Evolutionary conservation across 23 red algal species (phyloP), one percentile per base, ranked within the genome.

Genomic region (Pyropia haitanensis): DNA sequence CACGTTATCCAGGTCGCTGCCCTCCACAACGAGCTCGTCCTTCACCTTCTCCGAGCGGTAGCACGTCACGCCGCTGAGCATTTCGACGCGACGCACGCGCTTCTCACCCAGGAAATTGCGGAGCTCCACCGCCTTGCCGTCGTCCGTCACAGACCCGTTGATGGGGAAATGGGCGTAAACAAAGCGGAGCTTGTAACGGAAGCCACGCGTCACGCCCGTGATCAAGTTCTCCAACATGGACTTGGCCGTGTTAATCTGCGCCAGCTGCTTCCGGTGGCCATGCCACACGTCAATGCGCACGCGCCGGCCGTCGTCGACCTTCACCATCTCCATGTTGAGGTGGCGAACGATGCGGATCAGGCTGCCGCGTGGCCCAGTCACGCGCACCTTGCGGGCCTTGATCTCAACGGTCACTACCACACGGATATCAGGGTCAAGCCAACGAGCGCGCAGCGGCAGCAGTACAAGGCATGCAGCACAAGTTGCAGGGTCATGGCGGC

Each of bases 151-250:
- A 5, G 85, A 79, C 26, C 90, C 79, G 39, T 97, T 97, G 58
- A 97, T 84, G 6, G 93, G 93, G 64, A 97, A 97, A 82, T 97
- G 93, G 29, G 93, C 93, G 30, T 97, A 97, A 59, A 97, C 93
- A 32, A 88, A 88, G 31, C 93, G 84, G 56, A 97, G 75, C 75
- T 97, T 88, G 73, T 97, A 97, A 20, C 85, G 73, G 64, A 83
- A 97, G 51, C 93, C 93, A 21, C 75, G 56, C 10, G 79, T 87
- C 17, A 88, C 82, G 34, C 93, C 93, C 16, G 74, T 65, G 48
- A 97, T 86, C 79, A 97, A 75, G 65, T 97, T 97, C 65, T 80
- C 61, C 18, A 97, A 61, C 70, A 85, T 75, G 18, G 93, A 90
- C 39, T 71, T 81, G 33, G 81, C 77, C 14, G 93, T 90, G 44